A percentile compares a stretch with the other conserved stretches of the same genome.
Evolutionary conservation across 345 rosid species (phyloP).

Genomic region (Hibiscus tridactylites): DNA sequence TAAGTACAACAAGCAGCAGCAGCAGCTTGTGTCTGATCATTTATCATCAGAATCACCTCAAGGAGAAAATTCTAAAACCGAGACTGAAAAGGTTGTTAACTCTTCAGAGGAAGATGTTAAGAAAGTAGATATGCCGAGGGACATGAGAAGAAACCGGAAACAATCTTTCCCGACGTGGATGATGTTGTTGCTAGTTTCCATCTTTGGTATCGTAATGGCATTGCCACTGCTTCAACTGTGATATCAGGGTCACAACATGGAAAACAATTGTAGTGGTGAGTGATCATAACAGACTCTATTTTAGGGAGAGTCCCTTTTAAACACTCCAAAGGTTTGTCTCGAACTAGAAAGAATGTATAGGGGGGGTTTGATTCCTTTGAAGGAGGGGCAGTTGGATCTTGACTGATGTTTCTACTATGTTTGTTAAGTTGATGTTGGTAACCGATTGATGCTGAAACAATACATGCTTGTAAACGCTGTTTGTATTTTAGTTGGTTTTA

Average conservation of each 20-base stretch:
- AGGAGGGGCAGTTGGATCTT: conserved; percentile 13
- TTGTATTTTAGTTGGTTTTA: neutral
- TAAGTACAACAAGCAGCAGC: conserved; percentile 59
- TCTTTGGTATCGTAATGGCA: conserved; percentile 91
- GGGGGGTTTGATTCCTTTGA: conserved; percentile 11
- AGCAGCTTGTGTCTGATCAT: conserved; percentile 41
- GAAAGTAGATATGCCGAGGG: conserved; percentile 21
- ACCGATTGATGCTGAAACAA: conserved; percentile 1
- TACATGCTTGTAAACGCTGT: neutral
- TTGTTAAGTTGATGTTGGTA: neutral
- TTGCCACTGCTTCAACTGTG: conserved; percentile 90
- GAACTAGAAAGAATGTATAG: neutral
- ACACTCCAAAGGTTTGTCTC: neutral
- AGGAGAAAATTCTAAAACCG: conserved; percentile 26
- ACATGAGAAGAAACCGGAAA: conserved; percentile 41
- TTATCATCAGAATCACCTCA: conserved; percentile 28
- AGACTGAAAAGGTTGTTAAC: conserved; percentile 26
- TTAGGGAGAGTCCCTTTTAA: neutral
- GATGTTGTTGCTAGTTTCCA: conserved; percentile 72
- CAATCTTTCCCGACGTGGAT: conserved; percentile 78
- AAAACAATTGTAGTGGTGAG: conserved; percentile 13
- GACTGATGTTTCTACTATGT: conserved; percentile 6
- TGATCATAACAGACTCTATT: neutral
- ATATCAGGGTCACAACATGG: conserved; percentile 8
- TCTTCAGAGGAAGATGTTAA: conserved; percentile 28